A percentile compares a stretch with the other conserved stretches of the same genome.
phyloP scores from a whole-genome alignment of 768 basidiomycete genomes.

The Phylloporus sp. region DNA sequence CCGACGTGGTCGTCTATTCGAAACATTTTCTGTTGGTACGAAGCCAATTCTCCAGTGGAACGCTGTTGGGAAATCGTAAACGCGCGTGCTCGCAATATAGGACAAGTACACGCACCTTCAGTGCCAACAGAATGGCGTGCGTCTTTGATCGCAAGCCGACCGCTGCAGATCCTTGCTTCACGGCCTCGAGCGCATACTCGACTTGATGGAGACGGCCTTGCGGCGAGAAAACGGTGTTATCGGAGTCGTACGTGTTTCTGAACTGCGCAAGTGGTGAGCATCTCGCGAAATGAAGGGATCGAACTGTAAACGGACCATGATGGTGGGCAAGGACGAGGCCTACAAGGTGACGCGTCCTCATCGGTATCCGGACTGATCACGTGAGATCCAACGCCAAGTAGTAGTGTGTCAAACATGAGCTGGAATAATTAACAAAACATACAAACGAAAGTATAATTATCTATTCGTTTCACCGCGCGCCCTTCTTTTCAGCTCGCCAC shows the following conservation, averaged over 20 bases:
- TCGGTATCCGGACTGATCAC: slow-evolving; percentile 20
- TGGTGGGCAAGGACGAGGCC: slow-evolving; percentile 11
- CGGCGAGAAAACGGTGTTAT: slow-evolving; percentile 95
- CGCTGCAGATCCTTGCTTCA: slow-evolving; percentile 99
- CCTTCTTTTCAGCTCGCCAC: slow-evolving; percentile 81
- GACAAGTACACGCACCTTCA: slow-evolving; percentile 60
- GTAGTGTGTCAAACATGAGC: background rate
- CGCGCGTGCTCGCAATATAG: background rate
- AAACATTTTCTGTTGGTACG: slow-evolving; percentile 99
- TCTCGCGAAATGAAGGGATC: background rate
- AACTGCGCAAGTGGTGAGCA: slow-evolving; percentile 47
- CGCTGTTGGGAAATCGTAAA: slow-evolving; percentile 49
- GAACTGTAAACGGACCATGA: slow-evolving; percentile 27
- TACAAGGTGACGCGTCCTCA: slow-evolving; percentile 33
- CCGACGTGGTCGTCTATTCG: slow-evolving; percentile 99
- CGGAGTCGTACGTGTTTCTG: slow-evolving; percentile 96
- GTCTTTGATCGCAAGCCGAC: slow-evolving; percentile 95
- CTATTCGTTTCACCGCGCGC: slow-evolving; percentile 37
- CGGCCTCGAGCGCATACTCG: slow-evolving; percentile 97
- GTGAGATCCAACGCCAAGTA: slow-evolving; percentile 11
- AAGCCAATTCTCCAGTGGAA: slow-evolving; percentile 95
- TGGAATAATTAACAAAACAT: slow-evolving; percentile 8
- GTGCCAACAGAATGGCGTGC: slow-evolving; percentile 84
- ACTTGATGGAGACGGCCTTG: slow-evolving; percentile 97
- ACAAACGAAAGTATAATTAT: slow-evolving; percentile 2